phyloP scores from a whole-genome alignment of 139 green algal genomes.

The Closterium sp. region DNA sequence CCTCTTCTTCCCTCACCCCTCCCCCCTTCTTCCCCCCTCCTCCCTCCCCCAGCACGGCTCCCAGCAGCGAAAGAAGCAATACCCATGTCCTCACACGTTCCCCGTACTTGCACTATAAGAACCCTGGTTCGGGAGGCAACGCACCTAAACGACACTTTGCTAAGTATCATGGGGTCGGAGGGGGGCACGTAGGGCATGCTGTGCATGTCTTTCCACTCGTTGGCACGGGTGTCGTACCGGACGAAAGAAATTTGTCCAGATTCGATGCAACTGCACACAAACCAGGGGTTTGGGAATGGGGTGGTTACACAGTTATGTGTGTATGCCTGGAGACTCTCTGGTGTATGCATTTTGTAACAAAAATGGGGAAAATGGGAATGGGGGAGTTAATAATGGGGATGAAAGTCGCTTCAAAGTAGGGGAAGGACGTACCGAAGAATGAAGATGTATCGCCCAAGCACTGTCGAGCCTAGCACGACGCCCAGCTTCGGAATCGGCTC shows the following conservation, averaged over 20 bases:
- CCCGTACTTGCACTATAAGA: background rate
- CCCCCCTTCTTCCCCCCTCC: no score
- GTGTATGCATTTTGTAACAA: no score
- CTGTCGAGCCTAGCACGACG: background rate
- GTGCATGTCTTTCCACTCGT: conserved; percentile 2
- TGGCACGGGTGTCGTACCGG: background rate
- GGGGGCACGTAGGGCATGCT: background rate
- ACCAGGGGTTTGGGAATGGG: no score
- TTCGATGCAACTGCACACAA: background rate
- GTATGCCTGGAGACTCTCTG: no score
- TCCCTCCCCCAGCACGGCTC: no score
- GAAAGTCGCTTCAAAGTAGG: no score
- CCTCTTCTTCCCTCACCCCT: no score
- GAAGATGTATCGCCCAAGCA: background rate
- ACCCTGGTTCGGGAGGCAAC: background rate
- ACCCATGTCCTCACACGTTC: background rate
- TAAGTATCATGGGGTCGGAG: background rate
- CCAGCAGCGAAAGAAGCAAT: no score
- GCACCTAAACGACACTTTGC: background rate
- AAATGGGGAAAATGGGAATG: no score
- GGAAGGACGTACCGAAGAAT: background rate
- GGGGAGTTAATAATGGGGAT: no score
- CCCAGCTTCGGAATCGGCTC: background rate
- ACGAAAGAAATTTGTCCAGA: background rate
- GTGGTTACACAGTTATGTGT: no score